Conservation (phyloP, 805 yeast species). For the Hanseniaspora hatyaiensis region DNA sequence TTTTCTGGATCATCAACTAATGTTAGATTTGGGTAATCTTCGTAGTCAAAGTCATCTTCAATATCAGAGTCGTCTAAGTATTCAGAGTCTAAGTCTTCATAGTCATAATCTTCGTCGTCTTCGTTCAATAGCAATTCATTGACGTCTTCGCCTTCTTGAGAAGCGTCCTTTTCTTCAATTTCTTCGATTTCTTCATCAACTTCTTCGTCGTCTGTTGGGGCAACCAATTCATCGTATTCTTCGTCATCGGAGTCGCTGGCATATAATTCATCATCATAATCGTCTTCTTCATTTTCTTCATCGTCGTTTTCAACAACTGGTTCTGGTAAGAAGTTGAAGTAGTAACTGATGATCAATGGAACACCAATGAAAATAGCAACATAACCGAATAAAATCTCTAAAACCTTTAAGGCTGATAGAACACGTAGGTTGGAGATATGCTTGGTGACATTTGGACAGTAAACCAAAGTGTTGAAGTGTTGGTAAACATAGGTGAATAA, state of each 20-base stretch:
- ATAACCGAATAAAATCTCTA: constrained; percentile 12
- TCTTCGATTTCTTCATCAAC: neutral
- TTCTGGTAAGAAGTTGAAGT: constrained; percentile 16
- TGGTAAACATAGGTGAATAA: constrained; percentile 6
- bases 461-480: neutral
- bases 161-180: constrained; percentile 13
- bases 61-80: constrained; percentile 8
- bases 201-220: constrained; percentile 9
- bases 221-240: constrained; percentile 6
- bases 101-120: constrained; percentile 12
- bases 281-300: neutral
- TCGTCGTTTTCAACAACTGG: constrained; percentile 14
- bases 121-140: constrained; percentile 6
- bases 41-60: constrained; percentile 16
- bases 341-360: constrained; percentile 12
- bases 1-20: constrained; percentile 15
- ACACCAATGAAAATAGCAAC: constrained; percentile 5
- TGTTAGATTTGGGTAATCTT: constrained; percentile 13
- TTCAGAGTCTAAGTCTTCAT: constrained; percentile 14
- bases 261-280: constrained; percentile 9
- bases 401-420: neutral
- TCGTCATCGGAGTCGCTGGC: constrained; percentile 14
- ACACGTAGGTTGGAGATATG: neutral
- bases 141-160: constrained; percentile 16
- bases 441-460: neutral